Conservation (phyloP, 129 eudicot genomes). For the Dittrichia graveolens region DNA sequence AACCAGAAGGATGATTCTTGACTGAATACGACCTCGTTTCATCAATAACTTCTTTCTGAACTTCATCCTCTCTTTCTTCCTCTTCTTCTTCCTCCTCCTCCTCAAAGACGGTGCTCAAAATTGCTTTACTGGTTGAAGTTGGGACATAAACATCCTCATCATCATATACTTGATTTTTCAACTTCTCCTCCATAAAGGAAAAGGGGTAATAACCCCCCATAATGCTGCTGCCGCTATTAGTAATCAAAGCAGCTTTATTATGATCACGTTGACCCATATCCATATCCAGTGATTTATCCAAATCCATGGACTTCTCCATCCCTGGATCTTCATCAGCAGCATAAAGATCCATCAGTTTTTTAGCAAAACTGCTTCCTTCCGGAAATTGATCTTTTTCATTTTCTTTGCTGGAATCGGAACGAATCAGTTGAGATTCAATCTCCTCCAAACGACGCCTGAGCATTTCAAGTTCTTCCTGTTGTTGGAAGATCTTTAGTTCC, state of each 20-base stretch:
- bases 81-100: slow-evolving; percentile 75
- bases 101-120: slow-evolving; percentile 82
- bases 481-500: slow-evolving; percentile 68
- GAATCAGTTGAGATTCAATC: slow-evolving; percentile 60
- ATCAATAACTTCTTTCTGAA: slow-evolving; percentile 84
- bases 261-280: slow-evolving; percentile 52
- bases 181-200: slow-evolving; percentile 32
- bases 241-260: slow-evolving; percentile 15
- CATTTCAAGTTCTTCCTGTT: slow-evolving; percentile 70
- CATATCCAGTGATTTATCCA: slow-evolving; percentile 72
- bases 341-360: slow-evolving; percentile 57
- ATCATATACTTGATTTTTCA: slow-evolving; percentile 29
- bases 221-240: slow-evolving; percentile 31
- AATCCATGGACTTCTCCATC: slow-evolving; percentile 98
- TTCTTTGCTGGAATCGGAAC: slow-evolving; percentile 43
- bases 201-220: slow-evolving; percentile 13
- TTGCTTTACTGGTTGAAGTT: slow-evolving; percentile 40
- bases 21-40: slow-evolving; percentile 49
- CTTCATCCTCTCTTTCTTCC: slow-evolving; percentile 54
- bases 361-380: slow-evolving; percentile 65
- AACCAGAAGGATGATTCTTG: background rate
- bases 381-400: slow-evolving; percentile 7
- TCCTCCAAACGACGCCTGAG: slow-evolving; percentile 77
- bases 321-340: slow-evolving; percentile 72
- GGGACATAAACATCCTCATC: slow-evolving; percentile 34